phyloP scores from a whole-genome alignment of 805 yeast species.

The Ogataea paraovalis region DNA sequence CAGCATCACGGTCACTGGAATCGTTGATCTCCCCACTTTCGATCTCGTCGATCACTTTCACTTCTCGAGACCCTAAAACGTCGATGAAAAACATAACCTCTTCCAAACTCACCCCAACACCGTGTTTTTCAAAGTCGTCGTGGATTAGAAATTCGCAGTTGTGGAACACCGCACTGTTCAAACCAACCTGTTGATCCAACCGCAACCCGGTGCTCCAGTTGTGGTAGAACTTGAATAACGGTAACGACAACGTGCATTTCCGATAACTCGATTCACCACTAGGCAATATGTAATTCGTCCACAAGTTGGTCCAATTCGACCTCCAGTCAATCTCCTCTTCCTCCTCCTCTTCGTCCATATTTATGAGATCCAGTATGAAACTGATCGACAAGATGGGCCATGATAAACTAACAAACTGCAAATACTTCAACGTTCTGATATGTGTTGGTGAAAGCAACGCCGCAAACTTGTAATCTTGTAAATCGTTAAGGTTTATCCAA shows the following conservation, averaged over 20 bases:
- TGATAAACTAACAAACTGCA: slow-evolving; percentile 73
- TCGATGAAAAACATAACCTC: slow-evolving; percentile 10
- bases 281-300: slow-evolving; percentile 61
- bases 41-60: slow-evolving; percentile 4
- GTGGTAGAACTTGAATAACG: slow-evolving; percentile 40
- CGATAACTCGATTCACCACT: slow-evolving; percentile 56
- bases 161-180: slow-evolving; percentile 35
- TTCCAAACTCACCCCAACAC: not conserved
- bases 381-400: slow-evolving; percentile 76
- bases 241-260: slow-evolving; percentile 41
- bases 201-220: slow-evolving; percentile 31
- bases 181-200: slow-evolving; percentile 39
- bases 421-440: slow-evolving; percentile 67
- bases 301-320: slow-evolving; percentile 25
- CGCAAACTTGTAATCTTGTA: slow-evolving; percentile 43
- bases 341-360: not conserved
- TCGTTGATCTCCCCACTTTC: not conserved
- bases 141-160: slow-evolving; percentile 35
- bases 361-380: slow-evolving; percentile 50
- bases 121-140: slow-evolving; percentile 14
- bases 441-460: slow-evolving; percentile 60
- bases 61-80: slow-evolving; percentile 10
- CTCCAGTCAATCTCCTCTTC: slow-evolving; percentile 11
- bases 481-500: not conserved
- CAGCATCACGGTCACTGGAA: not conserved